Evolutionary conservation across 2,329 filamentous ascomycete genomes (phyloP), one percentile per base, ranked within the genome.

Genomic region (Fusarium domesticum): DNA sequence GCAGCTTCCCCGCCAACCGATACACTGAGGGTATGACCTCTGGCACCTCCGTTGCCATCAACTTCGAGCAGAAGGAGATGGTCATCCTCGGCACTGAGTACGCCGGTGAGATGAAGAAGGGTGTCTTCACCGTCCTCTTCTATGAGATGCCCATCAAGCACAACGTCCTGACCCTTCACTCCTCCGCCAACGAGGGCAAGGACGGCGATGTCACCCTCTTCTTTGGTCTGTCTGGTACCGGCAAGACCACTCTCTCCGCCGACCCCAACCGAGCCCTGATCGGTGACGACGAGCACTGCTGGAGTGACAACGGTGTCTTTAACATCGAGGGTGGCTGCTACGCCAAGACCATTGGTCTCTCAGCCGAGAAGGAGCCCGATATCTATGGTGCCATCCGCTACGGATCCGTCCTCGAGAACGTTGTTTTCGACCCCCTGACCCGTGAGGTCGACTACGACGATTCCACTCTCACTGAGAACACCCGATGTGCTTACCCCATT

Each of bases 71-170:
- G 67, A 96, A 96, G 85, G 93, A 98, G 81, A 98, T 98, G 93
- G 93, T 98, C 60, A 98, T 98, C 68, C 84, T 98, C 45, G 93
- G 93, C 70, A 98, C 93, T 28, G 93, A 98, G 76, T 98, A 98
- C 66, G 93, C 93, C 45, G 92, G 92, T 63, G 63, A 68, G 60
- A 68, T 69, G 66, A 96, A 96, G 78, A 96, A 96, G 79, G 91
- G 93, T 61, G 82, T 98, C 71, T 98, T 98, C 81, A 98, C 93
- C 37, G 90, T 98, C 39, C 84, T 98, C 68, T 98, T 96, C 82
- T 98, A 97, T 78, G 93, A 98, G 79, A 98, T 97, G 91, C 93
- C 93, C 50, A 89, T 98, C 68, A 96, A 96, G 84, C 93, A 98
- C 83, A 95, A 97, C 71, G 92, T 98, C 62, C 77, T 98, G 58